phyloP scores from a whole-genome alignment of 129 eudicot genomes.

The Ambrosia artemisiifolia region DNA sequence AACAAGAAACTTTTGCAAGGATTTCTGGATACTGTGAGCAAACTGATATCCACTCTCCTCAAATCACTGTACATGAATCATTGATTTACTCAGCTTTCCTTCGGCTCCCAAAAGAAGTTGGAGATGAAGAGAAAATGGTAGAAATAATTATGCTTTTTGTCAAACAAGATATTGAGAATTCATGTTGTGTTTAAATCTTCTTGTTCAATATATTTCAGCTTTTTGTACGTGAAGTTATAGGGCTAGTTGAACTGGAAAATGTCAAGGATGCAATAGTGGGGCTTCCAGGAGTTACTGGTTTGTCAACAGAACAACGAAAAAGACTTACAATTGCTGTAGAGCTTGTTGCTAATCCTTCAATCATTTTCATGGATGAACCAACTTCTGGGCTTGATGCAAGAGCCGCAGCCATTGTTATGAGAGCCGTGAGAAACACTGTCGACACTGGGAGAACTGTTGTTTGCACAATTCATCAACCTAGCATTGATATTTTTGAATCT shows the following conservation, averaged over 20 bases:
- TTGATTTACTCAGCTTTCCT: conserved; percentile 81
- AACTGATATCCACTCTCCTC: conserved; percentile 89
- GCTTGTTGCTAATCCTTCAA: conserved; percentile 95
- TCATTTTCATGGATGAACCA: conserved; percentile 96
- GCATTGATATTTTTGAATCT: conserved; percentile 95
- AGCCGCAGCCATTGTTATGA: conserved; percentile 99
- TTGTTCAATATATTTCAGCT: conserved; percentile 28
- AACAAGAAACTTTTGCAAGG: conserved; percentile 89
- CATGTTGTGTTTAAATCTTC: background rate
- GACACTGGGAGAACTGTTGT: conserved; percentile 97
- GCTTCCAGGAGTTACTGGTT: conserved; percentile 71
- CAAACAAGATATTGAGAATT: background rate
- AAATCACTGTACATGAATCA: conserved; percentile 72
- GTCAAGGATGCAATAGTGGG: conserved; percentile 86
- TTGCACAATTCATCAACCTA: conserved; percentile 96
- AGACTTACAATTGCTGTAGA: conserved; percentile 93
- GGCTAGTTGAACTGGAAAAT: conserved; percentile 62
- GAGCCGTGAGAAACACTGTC: conserved; percentile 93
- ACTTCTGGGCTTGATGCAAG: conserved; percentile 98
- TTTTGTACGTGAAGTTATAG: conserved; percentile 74
- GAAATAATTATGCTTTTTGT: background rate
- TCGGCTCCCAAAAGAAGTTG: conserved; percentile 71
- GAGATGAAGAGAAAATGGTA: conserved; percentile 80
- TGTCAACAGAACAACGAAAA: conserved; percentile 89
- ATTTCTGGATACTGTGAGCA: conserved; percentile 91